These are phyloP conservation scores for Auricularia sp. DNA, from an alignment of 768 basidiomycete genomes.

Conservation along the genomic window DNA sequence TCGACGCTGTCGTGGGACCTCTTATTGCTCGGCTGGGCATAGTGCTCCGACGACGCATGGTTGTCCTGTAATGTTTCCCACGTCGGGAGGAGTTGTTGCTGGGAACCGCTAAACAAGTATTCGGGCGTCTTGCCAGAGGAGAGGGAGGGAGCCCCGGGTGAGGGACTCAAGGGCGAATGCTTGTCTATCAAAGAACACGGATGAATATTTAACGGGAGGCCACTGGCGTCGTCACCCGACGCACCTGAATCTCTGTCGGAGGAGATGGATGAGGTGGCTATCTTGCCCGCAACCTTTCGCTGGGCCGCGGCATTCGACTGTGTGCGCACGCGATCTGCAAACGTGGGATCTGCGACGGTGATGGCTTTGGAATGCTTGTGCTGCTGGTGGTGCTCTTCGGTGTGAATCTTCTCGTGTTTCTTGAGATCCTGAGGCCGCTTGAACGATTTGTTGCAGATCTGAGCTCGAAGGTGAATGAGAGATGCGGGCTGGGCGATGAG, in stretches of 20 bases:
- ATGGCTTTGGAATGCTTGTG: slow-evolving; percentile 98
- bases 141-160: slow-evolving; percentile 1
- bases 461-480: not conserved
- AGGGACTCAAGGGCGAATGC: not conserved
- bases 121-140: not conserved
- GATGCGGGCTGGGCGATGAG: not conserved
- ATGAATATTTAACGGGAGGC: slow-evolving; percentile 5
- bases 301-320: slow-evolving; percentile 15
- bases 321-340: slow-evolving; percentile 50
- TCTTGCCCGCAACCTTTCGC: slow-evolving; percentile 4
- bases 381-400: slow-evolving; percentile 91
- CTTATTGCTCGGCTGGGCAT: slow-evolving; percentile 41
- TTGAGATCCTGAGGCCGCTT: slow-evolving; percentile 98
- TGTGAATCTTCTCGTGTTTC: slow-evolving; percentile 99
- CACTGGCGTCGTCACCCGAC: slow-evolving; percentile 19
- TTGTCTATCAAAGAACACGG: not conserved
- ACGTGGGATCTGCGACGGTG: slow-evolving; percentile 70
- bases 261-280: slow-evolving; percentile 1
- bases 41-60: slow-evolving; percentile 31
- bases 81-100: not conserved
- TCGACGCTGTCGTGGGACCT: slow-evolving; percentile 55
- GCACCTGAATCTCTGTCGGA: slow-evolving; percentile 23
- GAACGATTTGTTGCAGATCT: slow-evolving; percentile 90
- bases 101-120: not conserved
- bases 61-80: slow-evolving; percentile 14